Conservation (phyloP, 257 asterid genomes). For the Misopates orontium region DNA sequence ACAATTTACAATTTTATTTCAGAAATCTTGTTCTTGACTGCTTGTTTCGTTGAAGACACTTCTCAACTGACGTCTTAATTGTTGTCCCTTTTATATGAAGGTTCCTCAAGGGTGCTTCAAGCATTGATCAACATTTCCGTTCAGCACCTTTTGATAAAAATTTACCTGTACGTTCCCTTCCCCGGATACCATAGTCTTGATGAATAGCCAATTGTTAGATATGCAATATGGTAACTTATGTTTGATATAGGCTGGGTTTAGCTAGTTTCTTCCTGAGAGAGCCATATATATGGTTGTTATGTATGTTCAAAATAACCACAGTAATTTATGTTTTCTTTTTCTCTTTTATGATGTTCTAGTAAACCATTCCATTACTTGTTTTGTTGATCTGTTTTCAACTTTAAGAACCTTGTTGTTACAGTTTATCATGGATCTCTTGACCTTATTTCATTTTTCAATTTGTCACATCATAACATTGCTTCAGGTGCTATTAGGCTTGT, state of each 20-base stretch:
- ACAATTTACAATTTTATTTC: constrained; percentile 7
- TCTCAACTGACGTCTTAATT: constrained; percentile 29
- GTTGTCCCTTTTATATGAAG: constrained; percentile 40
- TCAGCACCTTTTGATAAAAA: constrained; percentile 81
- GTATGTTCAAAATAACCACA: background rate
- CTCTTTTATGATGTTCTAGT: constrained; percentile 19
- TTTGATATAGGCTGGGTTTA: constrained; percentile 13
- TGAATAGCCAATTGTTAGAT: constrained; percentile 9
- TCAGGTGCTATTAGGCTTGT: constrained; percentile 89
- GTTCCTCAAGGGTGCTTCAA: constrained; percentile 95
- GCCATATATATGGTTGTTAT: constrained; percentile 14
- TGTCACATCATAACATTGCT: constrained; percentile 27
- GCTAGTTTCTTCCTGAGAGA: constrained; percentile 21
- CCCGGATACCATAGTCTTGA: constrained; percentile 23
- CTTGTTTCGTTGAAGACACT: background rate
- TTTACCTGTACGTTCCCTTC: constrained; percentile 67
- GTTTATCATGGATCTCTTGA: constrained; percentile 7
- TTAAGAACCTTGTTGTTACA: constrained; percentile 1
- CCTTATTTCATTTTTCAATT: constrained; percentile 17
- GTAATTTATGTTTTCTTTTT: background rate
- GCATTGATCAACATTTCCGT: constrained; percentile 84
- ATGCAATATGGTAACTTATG: constrained; percentile 15
- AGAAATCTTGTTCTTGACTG: background rate
- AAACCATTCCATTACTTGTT: constrained; percentile 8
- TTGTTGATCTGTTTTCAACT: constrained; percentile 17